A percentile compares a stretch with the other conserved stretches of the same genome.
Evolutionary conservation across 345 rosid species (phyloP).

Genomic region (Firmiana major): DNA sequence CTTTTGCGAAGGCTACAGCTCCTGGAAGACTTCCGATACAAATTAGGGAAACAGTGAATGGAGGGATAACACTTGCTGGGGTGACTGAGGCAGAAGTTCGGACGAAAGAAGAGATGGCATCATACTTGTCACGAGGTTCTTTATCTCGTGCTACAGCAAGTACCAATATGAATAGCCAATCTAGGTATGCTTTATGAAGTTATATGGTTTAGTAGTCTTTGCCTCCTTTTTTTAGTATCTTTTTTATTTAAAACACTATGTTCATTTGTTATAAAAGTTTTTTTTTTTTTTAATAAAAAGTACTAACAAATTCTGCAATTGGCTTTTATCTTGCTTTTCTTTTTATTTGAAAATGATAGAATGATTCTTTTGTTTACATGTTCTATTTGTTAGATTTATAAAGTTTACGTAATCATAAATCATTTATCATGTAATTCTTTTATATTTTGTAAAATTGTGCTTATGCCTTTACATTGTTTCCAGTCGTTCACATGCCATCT

Average conservation of each 20-base stretch:
- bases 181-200: conserved; percentile 46
- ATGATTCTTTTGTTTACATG: not conserved
- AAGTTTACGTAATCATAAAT: not conserved
- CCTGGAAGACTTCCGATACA: conserved; percentile 77
- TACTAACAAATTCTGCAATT: not conserved
- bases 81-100: conserved; percentile 89
- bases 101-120: conserved; percentile 87
- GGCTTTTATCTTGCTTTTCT: not conserved
- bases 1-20: conserved; percentile 35
- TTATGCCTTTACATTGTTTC: not conserved
- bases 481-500: conserved; percentile 98
- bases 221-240: not conserved
- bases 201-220: not conserved
- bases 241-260: not conserved
- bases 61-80: conserved; percentile 95
- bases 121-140: conserved; percentile 70
- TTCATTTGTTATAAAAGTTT: not conserved
- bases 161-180: conserved; percentile 96
- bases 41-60: conserved; percentile 82
- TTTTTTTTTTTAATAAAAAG: not conserved
- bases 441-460: not conserved
- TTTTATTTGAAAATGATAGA: not conserved
- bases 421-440: not conserved
- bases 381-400: not conserved
- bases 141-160: conserved; percentile 89